These are phyloP conservation scores for Chalciporus pseudorubinellus DNA, from an alignment of 768 basidiomycete genomes.

Conservation along the genomic window DNA sequence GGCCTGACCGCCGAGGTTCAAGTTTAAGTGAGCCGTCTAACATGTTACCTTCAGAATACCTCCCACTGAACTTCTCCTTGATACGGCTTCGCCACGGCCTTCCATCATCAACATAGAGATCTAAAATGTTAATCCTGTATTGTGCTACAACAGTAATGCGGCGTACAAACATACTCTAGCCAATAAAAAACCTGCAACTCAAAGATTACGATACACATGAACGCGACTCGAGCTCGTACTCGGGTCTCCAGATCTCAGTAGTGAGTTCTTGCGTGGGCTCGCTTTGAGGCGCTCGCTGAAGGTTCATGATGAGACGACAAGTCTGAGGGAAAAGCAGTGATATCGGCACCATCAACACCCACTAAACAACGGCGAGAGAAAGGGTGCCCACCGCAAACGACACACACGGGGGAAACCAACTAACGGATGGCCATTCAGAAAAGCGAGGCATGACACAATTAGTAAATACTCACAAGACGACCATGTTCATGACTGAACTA, in stretches of 20 bases:
- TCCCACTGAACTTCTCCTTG: no score
- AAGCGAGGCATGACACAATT: not conserved
- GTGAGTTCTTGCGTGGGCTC: conserved; percentile 3
- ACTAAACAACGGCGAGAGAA: not conserved
- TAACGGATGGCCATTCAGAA: not conserved
- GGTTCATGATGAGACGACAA: conserved; percentile 19
- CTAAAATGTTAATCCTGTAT: no score
- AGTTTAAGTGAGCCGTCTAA: no score
- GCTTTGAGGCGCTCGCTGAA: not conserved
- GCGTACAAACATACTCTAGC: no score
- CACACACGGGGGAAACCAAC: conserved; percentile 19
- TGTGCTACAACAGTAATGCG: no score
- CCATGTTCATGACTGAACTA: conserved; percentile 2
- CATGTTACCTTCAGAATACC: no score
- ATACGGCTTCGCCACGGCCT: no score
- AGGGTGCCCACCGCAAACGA: conserved; percentile 22
- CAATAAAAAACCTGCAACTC: not conserved
- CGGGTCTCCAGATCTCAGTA: conserved; percentile 13
- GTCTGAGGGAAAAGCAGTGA: conserved; percentile 4
- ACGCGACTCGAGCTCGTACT: not conserved
- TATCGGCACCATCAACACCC: not conserved
- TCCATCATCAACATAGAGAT: no score
- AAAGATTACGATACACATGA: not conserved
- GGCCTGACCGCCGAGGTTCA: no score
- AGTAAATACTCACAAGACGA: conserved; percentile 14